Evolutionary conservation across 352 stramenopile species (phyloP), one percentile per base, ranked within the genome.

Genomic region (Phytophthora cryptogea): DNA sequence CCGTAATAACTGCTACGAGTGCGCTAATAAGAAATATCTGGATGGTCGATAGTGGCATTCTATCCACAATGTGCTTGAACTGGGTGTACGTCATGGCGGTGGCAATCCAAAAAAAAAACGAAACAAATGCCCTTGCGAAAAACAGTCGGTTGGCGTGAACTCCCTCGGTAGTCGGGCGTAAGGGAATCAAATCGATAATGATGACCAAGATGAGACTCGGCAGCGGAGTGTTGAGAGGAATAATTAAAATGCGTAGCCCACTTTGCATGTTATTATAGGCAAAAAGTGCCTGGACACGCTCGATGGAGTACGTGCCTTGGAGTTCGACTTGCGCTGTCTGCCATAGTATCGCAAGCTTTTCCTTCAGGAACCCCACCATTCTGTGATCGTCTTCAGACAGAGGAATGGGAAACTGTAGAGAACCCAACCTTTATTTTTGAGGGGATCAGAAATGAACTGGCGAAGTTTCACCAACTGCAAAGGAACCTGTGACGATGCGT

Each of bases 41-140:
- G 4, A 43, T 13, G 28, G 28, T 59, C 2, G 56, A 52, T 16
- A 63, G 37, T 14, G 57, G 40, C 10, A 59, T 31, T 13, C 35
- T 27, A 6, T 40, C 23, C 2, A 65, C 57, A 30, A 65, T 59
- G 26, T 59, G 57, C 36, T 54, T 70, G 35, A 66, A 57, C 5
- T 66, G 52, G 36, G 33, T 36, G 30, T 62, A 67, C 2, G 52
- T 55, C 16, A 40, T 63, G 20, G 37, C 36, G 13, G 16, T 62
- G 11, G 41, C 43, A 16, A 58, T 48, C 57, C 48, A 65, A 54
- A n/a, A n/a, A n/a, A n/a, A n/a, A n/a, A 59, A 49, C 8, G 43
- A 65, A 2, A 52, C n/a, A 3, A 60, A 50, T 23, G 60, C 46
- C 41, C 47, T 40, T 17, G 50, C 30, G 11, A 67, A 62, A 27